Conservation (phyloP, 2,329 filamentous ascomycete genomes). For the Aspergillus sp. region DNA sequence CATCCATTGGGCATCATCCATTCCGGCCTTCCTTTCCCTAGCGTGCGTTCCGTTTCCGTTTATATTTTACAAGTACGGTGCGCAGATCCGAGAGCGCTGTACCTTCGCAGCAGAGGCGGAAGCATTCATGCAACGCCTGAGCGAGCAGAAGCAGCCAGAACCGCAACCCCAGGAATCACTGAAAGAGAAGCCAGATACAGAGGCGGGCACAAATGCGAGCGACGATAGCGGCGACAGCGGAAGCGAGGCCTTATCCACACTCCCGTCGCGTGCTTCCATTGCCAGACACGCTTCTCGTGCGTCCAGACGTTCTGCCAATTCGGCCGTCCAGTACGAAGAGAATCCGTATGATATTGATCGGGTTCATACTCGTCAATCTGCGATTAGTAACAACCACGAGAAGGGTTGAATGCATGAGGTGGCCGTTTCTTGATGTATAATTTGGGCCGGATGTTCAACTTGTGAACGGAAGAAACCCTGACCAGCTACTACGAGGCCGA, state of each 20-base stretch:
- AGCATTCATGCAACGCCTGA: constrained; percentile 15
- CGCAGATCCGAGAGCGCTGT: constrained; percentile 20
- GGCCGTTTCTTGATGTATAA: no score
- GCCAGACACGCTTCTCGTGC: constrained; percentile 7
- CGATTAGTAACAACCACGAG: constrained; percentile 7
- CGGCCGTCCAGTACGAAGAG: constrained; percentile 16
- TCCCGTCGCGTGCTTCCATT: constrained; percentile 12
- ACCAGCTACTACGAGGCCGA: no score
- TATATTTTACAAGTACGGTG: constrained; percentile 25
- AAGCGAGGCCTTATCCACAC: constrained; percentile 8
- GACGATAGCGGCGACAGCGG: constrained; percentile 7
- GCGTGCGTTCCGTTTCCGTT: constrained; percentile 29
- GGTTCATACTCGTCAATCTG: constrained; percentile 16
- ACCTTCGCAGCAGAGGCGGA: constrained; percentile 20
- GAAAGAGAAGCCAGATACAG: constrained; percentile 3
- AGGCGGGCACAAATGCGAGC: neutral
- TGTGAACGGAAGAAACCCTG: no score
- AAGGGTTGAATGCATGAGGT: no score
- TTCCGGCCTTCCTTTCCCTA: constrained; percentile 34
- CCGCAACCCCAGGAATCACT: constrained; percentile 2
- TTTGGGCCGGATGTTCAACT: no score
- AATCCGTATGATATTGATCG: constrained; percentile 19
- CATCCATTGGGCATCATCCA: constrained; percentile 34
- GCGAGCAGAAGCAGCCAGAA: constrained; percentile 11
- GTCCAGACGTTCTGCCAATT: constrained; percentile 9